Evolutionary conservation across 1,284 basidiomycete genomes (phyloP), one percentile per base, ranked within the genome.

Genomic region (Puccinia hordei): DNA sequence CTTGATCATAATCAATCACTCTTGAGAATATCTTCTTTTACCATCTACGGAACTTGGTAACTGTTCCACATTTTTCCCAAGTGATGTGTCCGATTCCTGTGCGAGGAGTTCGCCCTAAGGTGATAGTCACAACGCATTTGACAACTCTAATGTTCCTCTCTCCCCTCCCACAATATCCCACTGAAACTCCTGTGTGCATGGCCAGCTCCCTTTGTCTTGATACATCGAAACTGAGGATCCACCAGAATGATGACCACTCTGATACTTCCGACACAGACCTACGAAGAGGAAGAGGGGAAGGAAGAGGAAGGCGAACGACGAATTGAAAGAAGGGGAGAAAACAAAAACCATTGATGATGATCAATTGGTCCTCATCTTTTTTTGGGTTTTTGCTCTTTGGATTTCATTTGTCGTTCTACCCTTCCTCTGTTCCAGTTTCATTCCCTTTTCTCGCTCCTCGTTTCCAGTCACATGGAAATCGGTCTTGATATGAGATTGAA

Each of bases 401-500:
- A 33, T n/a, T 33, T 30, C 27, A 66, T 66, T 19, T 5, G n/a
- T 41, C 27, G n/a, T 59, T 59, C n/a, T 12, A n/a, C 41, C 30
- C 41, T 41, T 41, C 17, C 30, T 44, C 19, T 27, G 6, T n/a
- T n/a, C 30, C 35, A n/a, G 22, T 66, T 33, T 2, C 8, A 44
- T 41, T n/a, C 15, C 38, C 19, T 22, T 41, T 44, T 66, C 8
- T 41, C 19, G 41, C 19, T 41, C 44, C n/a, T 59, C 22, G 12
- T 59, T 59, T 59, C 57, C n/a, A 59, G 30, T 59, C n/a, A 59
- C 9, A 15, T 27, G n/a, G 57, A 59, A 59, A 59, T 59, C 10
- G 57, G 57, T 59, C 30, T 66, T 41, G 63, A 66, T 27, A 66
- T 66, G 63, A 66, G 63, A 66, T 44, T 41, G 63, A 59, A 66